Percentiles rank a stretch among this genome's conserved stretches.
Conservation (phyloP, 2,329 filamentous ascomycete species). For the Phyllosticta ampelicida region DNA sequence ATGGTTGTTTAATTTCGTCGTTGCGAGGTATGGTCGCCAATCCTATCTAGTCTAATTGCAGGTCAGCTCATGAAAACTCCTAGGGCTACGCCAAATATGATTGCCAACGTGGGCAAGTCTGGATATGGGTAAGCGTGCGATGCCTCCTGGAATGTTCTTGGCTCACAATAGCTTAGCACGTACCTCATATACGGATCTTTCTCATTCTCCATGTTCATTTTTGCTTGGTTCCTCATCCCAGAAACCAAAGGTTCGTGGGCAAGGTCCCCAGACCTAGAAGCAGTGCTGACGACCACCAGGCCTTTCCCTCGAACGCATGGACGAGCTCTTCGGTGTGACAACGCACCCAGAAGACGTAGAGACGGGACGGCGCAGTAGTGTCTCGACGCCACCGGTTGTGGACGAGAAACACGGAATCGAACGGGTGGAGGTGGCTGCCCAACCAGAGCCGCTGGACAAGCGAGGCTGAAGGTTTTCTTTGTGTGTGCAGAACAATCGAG, state of each 20-base stretch:
- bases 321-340: slow-evolving; percentile 53
- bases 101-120: slow-evolving; percentile 41
- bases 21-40: slow-evolving; percentile 55
- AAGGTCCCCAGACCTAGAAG: not conserved
- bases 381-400: not conserved
- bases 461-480: not conserved
- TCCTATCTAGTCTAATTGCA: slow-evolving; percentile 32
- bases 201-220: slow-evolving; percentile 53
- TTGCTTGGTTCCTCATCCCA: slow-evolving; percentile 58
- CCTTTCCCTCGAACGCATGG: slow-evolving; percentile 51
- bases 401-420: slow-evolving; percentile 6
- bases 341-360: slow-evolving; percentile 26
- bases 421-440: not conserved
- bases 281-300: not conserved
- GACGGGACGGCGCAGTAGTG: not conserved
- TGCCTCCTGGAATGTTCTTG: slow-evolving; percentile 16
- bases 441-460: not conserved
- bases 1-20: slow-evolving; percentile 66
- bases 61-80: not conserved
- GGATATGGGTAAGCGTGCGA: slow-evolving; percentile 16
- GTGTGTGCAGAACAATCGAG: not conserved
- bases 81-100: slow-evolving; percentile 57
- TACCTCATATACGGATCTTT: slow-evolving; percentile 61
- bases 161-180: slow-evolving; percentile 35
- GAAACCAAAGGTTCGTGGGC: slow-evolving; percentile 53